phyloP scores from a whole-genome alignment of 345 rosid species.

The Cardamine resedifolia region DNA sequence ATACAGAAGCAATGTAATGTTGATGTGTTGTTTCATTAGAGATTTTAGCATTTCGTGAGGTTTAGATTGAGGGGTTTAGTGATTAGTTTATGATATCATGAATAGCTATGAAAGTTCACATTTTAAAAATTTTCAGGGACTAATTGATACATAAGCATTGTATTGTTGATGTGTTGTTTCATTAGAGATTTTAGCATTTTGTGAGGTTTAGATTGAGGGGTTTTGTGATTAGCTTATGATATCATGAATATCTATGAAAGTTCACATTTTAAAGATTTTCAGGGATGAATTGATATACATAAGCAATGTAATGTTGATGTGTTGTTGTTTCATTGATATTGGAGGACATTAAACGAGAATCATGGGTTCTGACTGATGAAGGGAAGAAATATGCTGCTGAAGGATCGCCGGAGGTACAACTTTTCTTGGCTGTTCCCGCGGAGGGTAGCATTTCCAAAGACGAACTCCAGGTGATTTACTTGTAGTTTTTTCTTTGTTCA shows the following conservation, averaged over 20 bases:
- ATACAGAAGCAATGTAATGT: too few species aligned
- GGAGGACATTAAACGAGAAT: slow-evolving; percentile 73
- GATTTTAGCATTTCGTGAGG: too few species aligned
- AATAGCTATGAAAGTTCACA: too few species aligned
- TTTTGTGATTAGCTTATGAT: slow-evolving; percentile 3
- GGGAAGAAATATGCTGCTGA: slow-evolving; percentile 66
- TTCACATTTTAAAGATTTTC: neutral
- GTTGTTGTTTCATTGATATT: neutral
- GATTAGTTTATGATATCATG: too few species aligned
- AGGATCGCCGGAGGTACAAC: slow-evolving; percentile 85
- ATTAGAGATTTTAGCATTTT: too few species aligned
- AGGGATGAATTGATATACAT: neutral
- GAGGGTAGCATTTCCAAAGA: slow-evolving; percentile 71
- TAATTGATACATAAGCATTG: too few species aligned
- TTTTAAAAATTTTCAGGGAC: too few species aligned
- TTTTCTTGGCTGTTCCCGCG: slow-evolving; percentile 65
- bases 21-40: too few species aligned
- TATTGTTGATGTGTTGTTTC: too few species aligned
- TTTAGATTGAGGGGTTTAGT: too few species aligned
- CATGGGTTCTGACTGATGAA: slow-evolving; percentile 80
- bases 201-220: neutral
- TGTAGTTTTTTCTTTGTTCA: neutral
- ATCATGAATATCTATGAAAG: neutral
- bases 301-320: neutral
- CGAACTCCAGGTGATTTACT: slow-evolving; percentile 65